Percentiles rank a stretch among this genome's conserved stretches.
These are phyloP conservation scores for Globisporangium paddicum DNA, from an alignment of 352 stramenopile species.

Conservation along the genomic window DNA sequence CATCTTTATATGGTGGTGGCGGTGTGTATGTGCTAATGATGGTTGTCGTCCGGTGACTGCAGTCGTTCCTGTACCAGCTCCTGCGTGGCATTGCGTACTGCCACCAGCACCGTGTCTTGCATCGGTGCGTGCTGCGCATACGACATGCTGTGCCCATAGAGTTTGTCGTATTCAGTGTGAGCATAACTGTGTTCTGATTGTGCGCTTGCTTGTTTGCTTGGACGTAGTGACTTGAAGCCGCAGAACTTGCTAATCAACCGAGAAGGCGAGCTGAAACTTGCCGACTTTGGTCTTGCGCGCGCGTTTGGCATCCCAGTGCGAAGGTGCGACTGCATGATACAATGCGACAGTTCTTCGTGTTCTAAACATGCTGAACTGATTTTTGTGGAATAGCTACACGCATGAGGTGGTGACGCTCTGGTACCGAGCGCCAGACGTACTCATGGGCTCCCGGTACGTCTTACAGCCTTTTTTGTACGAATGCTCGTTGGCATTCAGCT, in stretches of 20 bases:
- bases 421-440: slow-evolving; percentile 98
- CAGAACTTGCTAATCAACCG: slow-evolving; percentile 98
- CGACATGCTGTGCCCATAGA: neutral
- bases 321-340: slow-evolving; percentile 40
- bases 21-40: neutral
- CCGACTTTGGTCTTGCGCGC: slow-evolving; percentile 99
- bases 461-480: neutral
- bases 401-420: slow-evolving; percentile 99
- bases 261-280: slow-evolving; percentile 98
- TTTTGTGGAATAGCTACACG: slow-evolving; percentile 84
- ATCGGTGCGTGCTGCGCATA: slow-evolving; percentile 44
- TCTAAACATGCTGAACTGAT: too few species aligned
- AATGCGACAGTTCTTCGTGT: too few species aligned
- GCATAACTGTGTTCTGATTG: neutral
- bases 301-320: slow-evolving; percentile 99
- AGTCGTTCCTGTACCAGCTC: slow-evolving; percentile 99
- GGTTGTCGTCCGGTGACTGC: neutral
- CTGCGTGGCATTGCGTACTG: slow-evolving; percentile 98
- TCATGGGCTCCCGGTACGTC: slow-evolving; percentile 92
- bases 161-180: neutral
- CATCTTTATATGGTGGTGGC: neutral
- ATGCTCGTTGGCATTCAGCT: neutral
- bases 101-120: slow-evolving; percentile 95
- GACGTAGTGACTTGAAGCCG: slow-evolving; percentile 96
- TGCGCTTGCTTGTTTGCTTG: neutral